Evolutionary conservation across 768 basidiomycete species (phyloP).

Genomic region (Coprinellus micaceus): DNA sequence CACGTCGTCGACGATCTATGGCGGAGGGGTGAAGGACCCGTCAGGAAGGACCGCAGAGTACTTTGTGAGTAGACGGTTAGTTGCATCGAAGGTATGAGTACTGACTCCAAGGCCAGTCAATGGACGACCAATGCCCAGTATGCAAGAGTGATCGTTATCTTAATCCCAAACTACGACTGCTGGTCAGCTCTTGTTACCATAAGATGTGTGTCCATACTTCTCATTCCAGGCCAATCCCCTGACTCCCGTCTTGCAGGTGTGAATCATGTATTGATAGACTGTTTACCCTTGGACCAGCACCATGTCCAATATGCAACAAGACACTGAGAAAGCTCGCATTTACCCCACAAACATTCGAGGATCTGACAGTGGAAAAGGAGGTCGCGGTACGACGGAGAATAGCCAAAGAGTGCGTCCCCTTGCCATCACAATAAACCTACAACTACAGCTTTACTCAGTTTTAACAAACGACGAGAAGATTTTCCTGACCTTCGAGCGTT

Average conservation of each 20-base stretch:
- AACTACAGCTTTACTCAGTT: slow-evolving; percentile 44
- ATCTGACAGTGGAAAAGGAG: slow-evolving; percentile 90
- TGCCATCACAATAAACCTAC: not conserved
- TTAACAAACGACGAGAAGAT: slow-evolving; percentile 92
- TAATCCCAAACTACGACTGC: slow-evolving; percentile 88
- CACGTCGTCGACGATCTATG: slow-evolving; percentile 71
- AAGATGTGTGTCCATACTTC: slow-evolving; percentile 65
- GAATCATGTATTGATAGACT: slow-evolving; percentile 97
- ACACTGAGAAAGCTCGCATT: slow-evolving; percentile 91
- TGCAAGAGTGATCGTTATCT: slow-evolving; percentile 96
- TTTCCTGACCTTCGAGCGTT: slow-evolving; percentile 76
- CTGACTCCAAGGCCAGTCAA: slow-evolving; percentile 45
- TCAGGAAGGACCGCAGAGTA: slow-evolving; percentile 80
- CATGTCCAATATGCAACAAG: slow-evolving; percentile 90
- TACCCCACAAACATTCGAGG: slow-evolving; percentile 91
- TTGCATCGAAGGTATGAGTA: not conserved
- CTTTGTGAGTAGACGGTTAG: slow-evolving; percentile 49
- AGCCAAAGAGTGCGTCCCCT: slow-evolving; percentile 71
- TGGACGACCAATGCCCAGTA: slow-evolving; percentile 94
- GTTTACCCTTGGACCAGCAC: slow-evolving; percentile 93
- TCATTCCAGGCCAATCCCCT: slow-evolving; percentile 1
- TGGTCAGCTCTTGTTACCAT: slow-evolving; percentile 97
- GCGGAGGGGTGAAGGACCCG: slow-evolving; percentile 82
- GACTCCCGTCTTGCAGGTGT: slow-evolving; percentile 58
- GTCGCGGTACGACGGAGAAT: slow-evolving; percentile 84